Base-by-base conservation (phyloP, 495 filamentous ascomycete species). In the Aspergillus heteromorphus region DNA sequence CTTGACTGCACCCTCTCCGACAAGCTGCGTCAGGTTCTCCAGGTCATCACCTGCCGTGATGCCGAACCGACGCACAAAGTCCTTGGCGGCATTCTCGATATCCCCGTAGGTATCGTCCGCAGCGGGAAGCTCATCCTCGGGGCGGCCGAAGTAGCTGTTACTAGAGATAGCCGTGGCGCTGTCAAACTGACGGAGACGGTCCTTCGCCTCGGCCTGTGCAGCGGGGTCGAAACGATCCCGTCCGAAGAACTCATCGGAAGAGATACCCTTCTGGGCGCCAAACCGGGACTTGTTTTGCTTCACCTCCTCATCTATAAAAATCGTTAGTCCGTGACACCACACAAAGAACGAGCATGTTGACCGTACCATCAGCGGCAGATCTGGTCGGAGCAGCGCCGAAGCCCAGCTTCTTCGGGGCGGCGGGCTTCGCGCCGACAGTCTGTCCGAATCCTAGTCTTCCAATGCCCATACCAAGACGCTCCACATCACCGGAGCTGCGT, bases 231-330 rank as follows among this genome's bases (percentile, higher is more conserved):
- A 97, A 47, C 79, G 72, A 21, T 89, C 88, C 62, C 92, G 92
- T 54, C 92, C 91, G 67, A 98, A 98, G 76, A 96, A 97, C 62
- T 98, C 93, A 71, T 98, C 93, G 3, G 90, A 96, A 1, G 91
- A 96, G 60, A 98, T 98, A 67, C 87, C 88, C 77, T 96, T 97
- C 73, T 98, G 93, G 49, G 67, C 71, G 52, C 92, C 93, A 59
- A 98, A 98, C 65, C 65, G 62, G 10, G 57, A 42, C 60, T 56
- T 70, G 42, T 64, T 60, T 48, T 75, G 64, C 25, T 57, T 59
- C 14, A 77, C 54, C 53, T 77, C 74, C 47, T 72, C 73, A 7
- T 75, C 73, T 77, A 19, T 19, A 25, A 30, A 49, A 1, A 18
- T 31, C 0, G 43, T 54, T 52, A 55, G 41, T 18, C 51, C 38